phyloP scores from a whole-genome alignment of 345 rosid genomes.

The Melastoma malabathricum region DNA sequence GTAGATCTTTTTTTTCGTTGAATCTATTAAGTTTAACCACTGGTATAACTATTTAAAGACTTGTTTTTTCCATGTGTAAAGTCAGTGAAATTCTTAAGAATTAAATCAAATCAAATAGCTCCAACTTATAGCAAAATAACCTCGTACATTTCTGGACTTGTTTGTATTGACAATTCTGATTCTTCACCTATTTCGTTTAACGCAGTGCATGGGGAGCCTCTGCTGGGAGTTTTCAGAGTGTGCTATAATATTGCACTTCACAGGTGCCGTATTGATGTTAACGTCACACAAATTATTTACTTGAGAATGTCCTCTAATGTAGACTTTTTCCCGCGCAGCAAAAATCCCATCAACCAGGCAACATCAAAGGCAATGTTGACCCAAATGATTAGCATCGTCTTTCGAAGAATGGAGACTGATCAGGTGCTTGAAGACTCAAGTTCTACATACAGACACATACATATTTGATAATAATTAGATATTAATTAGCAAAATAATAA shows the following conservation, averaged over 20 bases:
- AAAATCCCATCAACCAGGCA: slow-evolving; percentile 95
- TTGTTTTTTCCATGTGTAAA: too few species aligned
- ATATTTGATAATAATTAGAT: slow-evolving; percentile 5
- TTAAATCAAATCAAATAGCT: too few species aligned
- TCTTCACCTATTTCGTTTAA: neutral
- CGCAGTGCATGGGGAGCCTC: slow-evolving; percentile 93
- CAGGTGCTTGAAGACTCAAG: slow-evolving; percentile 26
- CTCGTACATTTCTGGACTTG: too few species aligned
- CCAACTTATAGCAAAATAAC: too few species aligned
- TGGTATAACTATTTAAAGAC: too few species aligned
- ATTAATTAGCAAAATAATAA: too few species aligned
- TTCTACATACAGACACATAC: neutral
- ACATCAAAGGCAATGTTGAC: slow-evolving; percentile 99
- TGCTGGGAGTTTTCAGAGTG: slow-evolving; percentile 90
- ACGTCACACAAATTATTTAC: neutral
- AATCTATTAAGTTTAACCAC: too few species aligned
- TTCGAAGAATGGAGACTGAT: slow-evolving; percentile 93
- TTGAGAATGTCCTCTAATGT: slow-evolving; percentile 12
- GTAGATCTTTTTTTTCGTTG: too few species aligned
- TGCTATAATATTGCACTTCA: slow-evolving; percentile 95
- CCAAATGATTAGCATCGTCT: slow-evolving; percentile 89
- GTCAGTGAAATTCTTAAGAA: too few species aligned
- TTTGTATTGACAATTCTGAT: too few species aligned
- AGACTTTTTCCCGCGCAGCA: slow-evolving; percentile 46
- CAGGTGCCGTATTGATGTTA: slow-evolving; percentile 36